phyloP scores from a whole-genome alignment of 1,139 yeast genomes.

The Saccharomyces hybrid region DNA sequence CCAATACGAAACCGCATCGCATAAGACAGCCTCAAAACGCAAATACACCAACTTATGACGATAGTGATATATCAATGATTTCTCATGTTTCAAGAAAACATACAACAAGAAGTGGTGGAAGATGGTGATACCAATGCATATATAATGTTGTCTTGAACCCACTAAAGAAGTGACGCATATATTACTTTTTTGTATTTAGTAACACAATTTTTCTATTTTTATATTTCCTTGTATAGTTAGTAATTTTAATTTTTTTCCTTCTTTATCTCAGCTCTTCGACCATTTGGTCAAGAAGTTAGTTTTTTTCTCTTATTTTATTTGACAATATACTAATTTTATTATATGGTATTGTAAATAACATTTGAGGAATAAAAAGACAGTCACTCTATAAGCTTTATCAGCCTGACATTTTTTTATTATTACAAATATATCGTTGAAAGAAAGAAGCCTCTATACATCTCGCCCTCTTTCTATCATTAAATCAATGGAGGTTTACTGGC shows the following conservation, averaged over 20 bases:
- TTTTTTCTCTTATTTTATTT: neutral
- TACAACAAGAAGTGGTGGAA: slow-evolving; percentile 28
- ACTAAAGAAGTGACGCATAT: neutral
- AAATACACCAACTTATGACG: slow-evolving; percentile 23
- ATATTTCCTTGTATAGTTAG: neutral
- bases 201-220: neutral
- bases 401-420: neutral
- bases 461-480: neutral
- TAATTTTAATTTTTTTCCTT: too few relatives aligned
- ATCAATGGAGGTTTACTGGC: neutral
- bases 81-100: slow-evolving; percentile 28
- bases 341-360: neutral
- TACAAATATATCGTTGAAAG: neutral
- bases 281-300: neutral
- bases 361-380: neutral
- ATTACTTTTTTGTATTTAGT: neutral
- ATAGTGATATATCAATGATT: slow-evolving; percentile 31
- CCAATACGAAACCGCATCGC: slow-evolving; percentile 24
- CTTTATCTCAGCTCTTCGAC: neutral
- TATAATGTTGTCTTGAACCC: neutral
- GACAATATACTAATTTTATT: neutral
- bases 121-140: slow-evolving; percentile 15
- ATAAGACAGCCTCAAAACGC: slow-evolving; percentile 18
- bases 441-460: neutral
- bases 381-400: neutral